Evolutionary conservation across 169 alveolate genomes (phyloP), one percentile per base, ranked within the genome.

Genomic region (Eimeria tenella): DNA sequence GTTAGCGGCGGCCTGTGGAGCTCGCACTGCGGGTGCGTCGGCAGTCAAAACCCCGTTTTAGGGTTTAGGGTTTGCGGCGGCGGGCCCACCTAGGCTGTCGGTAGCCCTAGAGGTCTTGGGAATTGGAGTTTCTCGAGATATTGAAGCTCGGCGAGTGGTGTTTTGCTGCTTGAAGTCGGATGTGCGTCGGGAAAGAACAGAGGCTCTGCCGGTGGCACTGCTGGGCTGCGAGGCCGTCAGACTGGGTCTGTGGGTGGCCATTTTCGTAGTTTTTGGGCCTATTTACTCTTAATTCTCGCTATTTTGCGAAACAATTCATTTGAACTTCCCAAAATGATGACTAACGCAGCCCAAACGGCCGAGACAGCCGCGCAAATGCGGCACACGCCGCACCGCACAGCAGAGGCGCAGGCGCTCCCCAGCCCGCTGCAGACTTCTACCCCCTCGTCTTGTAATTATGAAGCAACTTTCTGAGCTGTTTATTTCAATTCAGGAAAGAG

Each of bases 211-310:
- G 49, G 82, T n/a, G 50, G 82, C 52, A 42, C 82, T 13, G 82
- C 82, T 71, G 19, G 82, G 82, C 17, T 71, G 82, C 49, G 55
- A n/a, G 15, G 23, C 53, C 15, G 13, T 71, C 13, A 71, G 49
- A 13, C 82, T 71, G 17, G 55, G 82, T 21, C 82, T 71, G 15
- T 71, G 17, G 5, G 82, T n/a, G 7, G 82, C 53, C 82, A 71
- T 71, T 11, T 25, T 71, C 25, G 10, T 5, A 25, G 15, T 63
- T 11, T 63, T 63, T 6, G 10, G 15, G 3, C 3, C 15, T 63
- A 11, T 63, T 11, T 63, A 63, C 21, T 63, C 10, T 63, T 63
- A 63, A 19, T 63, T 63, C 42, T 31, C 42, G 42, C 42, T 31
- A 31, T 31, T 31, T 31, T 31, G 42, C 42, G 2, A 31, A 31